phyloP scores from a whole-genome alignment of 768 basidiomycete genomes.

The Galerina sulciceps region DNA sequence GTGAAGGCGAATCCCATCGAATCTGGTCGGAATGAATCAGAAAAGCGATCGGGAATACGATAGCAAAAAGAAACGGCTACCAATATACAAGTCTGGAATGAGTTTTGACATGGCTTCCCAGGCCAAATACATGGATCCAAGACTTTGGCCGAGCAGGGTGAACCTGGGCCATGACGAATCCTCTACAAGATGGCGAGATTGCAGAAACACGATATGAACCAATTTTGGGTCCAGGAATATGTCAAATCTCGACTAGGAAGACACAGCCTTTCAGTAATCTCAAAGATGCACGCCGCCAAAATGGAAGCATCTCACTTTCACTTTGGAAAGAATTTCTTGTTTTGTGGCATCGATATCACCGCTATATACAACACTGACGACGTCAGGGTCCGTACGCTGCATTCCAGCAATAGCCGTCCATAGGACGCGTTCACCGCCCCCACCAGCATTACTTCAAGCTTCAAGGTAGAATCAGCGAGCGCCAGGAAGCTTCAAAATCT shows the following conservation, averaged over 20 bases:
- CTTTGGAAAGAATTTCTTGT: constrained; percentile 78
- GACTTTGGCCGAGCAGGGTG: constrained; percentile 89
- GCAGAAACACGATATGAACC: constrained; percentile 84
- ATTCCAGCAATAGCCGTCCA: constrained; percentile 87
- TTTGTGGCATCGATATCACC: constrained; percentile 86
- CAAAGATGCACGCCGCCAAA: neutral
- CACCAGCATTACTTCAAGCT: constrained; percentile 81
- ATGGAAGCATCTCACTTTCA: constrained; percentile 57
- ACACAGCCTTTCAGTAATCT: neutral
- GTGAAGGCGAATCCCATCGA: constrained; percentile 99
- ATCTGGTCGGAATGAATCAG: constrained; percentile 51
- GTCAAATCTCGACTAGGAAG: constrained; percentile 72
- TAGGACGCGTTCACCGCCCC: constrained; percentile 94
- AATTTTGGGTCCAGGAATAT: constrained; percentile 67
- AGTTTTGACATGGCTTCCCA: constrained; percentile 82
- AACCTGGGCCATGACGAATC: constrained; percentile 87
- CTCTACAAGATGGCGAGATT: constrained; percentile 72
- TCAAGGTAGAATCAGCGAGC: constrained; percentile 43
- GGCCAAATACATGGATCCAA: constrained; percentile 84
- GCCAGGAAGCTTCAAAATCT: constrained; percentile 1
- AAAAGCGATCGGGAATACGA: neutral
- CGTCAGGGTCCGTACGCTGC: constrained; percentile 67
- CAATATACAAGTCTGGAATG: constrained; percentile 90
- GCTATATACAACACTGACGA: constrained; percentile 84
- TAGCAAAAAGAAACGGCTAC: constrained; percentile 41